These are phyloP conservation scores for Geranium rotundifolium DNA, from an alignment of 345 rosid genomes.

Conservation along the genomic window DNA sequence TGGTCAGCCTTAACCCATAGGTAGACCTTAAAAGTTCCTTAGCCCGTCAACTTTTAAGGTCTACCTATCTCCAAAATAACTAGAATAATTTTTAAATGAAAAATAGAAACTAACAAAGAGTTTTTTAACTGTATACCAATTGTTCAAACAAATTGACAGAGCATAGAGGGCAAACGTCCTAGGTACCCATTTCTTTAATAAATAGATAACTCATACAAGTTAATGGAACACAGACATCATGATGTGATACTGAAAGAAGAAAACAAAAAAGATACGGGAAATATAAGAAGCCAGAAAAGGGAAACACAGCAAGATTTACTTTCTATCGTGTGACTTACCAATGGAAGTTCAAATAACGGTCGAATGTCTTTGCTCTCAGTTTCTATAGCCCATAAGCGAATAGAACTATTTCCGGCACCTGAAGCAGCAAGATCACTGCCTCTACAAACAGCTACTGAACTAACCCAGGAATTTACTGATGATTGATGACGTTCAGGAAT, in stretches of 20 bases:
- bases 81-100: no score
- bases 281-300: not conserved
- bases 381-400: conserved; percentile 63
- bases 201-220: not conserved
- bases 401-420: conserved; percentile 87
- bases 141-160: no score
- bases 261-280: no score
- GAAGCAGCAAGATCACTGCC: conserved; percentile 94
- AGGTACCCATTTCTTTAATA: not conserved
- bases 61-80: no score
- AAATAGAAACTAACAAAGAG: no score
- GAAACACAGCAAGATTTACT: not conserved
- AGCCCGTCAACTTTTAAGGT: no score
- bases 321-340: conserved; percentile 33
- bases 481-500: conserved; percentile 15
- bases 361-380: conserved; percentile 35
- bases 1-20: no score
- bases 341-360: conserved; percentile 52
- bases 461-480: conserved; percentile 75
- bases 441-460: conserved; percentile 62
- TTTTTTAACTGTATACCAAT: no score
- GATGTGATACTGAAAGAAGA: not conserved
- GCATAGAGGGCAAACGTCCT: no score
- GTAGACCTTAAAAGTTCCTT: no score
- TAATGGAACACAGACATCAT: not conserved